Evolutionary conservation across 202 grass and related monocot species (phyloP).

Genomic region (Schoenoplectus tabernaemontani): DNA sequence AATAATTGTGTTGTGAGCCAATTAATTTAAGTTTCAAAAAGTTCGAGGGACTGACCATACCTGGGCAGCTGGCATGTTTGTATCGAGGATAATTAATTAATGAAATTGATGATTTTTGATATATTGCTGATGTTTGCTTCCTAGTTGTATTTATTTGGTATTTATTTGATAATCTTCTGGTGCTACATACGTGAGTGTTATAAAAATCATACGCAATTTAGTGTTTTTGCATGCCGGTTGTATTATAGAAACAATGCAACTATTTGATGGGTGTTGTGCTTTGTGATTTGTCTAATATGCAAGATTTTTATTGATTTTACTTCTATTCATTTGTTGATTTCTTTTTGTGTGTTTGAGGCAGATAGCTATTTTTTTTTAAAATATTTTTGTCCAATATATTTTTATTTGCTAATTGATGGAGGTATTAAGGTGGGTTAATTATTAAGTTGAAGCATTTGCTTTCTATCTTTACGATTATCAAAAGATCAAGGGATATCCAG

Average conservation of each 20-base stretch:
- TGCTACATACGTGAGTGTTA: neutral
- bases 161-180: neutral
- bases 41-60: neutral
- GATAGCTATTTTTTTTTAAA: too few relatives aligned
- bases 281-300: neutral
- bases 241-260: neutral
- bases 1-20: neutral
- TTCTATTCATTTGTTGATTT: neutral
- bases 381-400: too few relatives aligned
- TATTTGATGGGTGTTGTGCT: neutral
- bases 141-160: neutral
- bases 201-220: neutral
- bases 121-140: neutral
- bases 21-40: neutral
- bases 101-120: slow-evolving; percentile 1
- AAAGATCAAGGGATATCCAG: too few relatives aligned
- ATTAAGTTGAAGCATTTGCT: neutral
- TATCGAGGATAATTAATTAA: neutral
- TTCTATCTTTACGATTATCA: neutral
- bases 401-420: too few relatives aligned
- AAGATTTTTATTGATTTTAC: neutral
- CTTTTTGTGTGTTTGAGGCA: neutral
- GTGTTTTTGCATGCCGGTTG: neutral
- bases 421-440: neutral
- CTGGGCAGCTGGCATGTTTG: neutral